Evolutionary conservation across 495 filamentous ascomycete species (phyloP).

Genomic region (Penicillium paradoxum): DNA sequence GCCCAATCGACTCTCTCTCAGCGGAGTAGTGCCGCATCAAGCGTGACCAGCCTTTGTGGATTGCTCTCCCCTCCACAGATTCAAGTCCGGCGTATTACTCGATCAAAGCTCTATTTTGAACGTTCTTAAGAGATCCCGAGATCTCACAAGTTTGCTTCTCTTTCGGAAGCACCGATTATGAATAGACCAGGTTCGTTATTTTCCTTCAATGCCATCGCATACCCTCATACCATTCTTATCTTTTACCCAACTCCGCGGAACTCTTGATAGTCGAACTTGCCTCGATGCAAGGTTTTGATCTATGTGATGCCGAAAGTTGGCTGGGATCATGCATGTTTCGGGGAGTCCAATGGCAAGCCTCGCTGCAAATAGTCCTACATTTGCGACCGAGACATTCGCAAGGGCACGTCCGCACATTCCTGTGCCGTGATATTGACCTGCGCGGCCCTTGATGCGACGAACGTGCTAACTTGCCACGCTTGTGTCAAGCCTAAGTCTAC

Average conservation of each 20-base stretch:
- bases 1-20: slow-evolving; percentile 32
- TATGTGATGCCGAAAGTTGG: neutral
- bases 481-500: slow-evolving; percentile 57
- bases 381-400: slow-evolving; percentile 29
- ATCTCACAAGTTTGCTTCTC: neutral
- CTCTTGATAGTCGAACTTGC: neutral
- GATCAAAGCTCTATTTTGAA: neutral
- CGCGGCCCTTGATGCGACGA: slow-evolving; percentile 13
- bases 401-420: slow-evolving; percentile 17
- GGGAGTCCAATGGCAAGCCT: slow-evolving; percentile 22
- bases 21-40: slow-evolving; percentile 36
- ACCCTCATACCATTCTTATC: slow-evolving; percentile 9
- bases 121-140: slow-evolving; percentile 6
- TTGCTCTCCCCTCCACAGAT: slow-evolving; percentile 19
- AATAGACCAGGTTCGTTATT: slow-evolving; percentile 42
- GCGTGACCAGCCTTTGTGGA: slow-evolving; percentile 29
- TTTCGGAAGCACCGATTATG: slow-evolving; percentile 22
- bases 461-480: slow-evolving; percentile 27
- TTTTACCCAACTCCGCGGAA: slow-evolving; percentile 6
- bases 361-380: slow-evolving; percentile 16
- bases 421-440: slow-evolving; percentile 6
- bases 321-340: neutral
- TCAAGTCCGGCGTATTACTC: slow-evolving; percentile 9
- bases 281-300: neutral
- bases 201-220: slow-evolving; percentile 17